These are phyloP conservation scores for Arachnomyces sp. DNA, from an alignment of 2,329 filamentous ascomycete species.

Conservation along the genomic window DNA sequence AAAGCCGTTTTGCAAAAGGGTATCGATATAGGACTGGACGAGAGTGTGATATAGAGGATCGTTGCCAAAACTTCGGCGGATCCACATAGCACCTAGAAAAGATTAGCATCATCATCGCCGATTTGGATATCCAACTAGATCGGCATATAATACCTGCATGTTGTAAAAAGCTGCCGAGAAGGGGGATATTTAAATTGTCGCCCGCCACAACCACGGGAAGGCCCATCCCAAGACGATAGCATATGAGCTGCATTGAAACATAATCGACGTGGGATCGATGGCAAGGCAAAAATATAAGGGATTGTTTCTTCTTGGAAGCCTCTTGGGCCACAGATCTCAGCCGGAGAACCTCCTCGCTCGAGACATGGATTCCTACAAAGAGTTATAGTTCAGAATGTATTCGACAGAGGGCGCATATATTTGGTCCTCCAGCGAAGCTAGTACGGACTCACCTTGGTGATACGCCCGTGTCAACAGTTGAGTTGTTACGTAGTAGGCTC, in stretches of 20 bases:
- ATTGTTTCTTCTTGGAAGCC: conserved; percentile 81
- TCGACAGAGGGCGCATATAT: too few relatives aligned
- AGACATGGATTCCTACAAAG: conserved; percentile 71
- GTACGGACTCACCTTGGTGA: conserved; percentile 58
- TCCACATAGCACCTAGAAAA: conserved; percentile 74
- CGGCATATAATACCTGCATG: conserved; percentile 57
- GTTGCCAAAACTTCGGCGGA: conserved; percentile 83
- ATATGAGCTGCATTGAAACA: conserved; percentile 88
- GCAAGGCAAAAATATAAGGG: conserved; percentile 90
- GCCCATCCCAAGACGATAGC: conserved; percentile 82
- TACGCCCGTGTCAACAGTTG: conserved; percentile 89
- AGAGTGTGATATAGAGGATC: conserved; percentile 83
- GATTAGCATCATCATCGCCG: conserved; percentile 8
- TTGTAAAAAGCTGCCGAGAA: conserved; percentile 83
- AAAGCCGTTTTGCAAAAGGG: conserved; percentile 77
- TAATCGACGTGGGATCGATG: conserved; percentile 96
- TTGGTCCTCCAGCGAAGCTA: background rate
- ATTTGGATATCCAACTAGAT: background rate
- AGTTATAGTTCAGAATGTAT: background rate
- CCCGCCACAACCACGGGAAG: conserved; percentile 89
- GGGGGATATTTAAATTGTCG: conserved; percentile 90
- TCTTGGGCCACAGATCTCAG: conserved; percentile 73
- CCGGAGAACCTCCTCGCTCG: conserved; percentile 82
- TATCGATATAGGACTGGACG: conserved; percentile 96
- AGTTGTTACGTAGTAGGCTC: conserved; percentile 82